Conservation (phyloP, 345 rosid genomes). For the Hibiscus mutabilis region DNA sequence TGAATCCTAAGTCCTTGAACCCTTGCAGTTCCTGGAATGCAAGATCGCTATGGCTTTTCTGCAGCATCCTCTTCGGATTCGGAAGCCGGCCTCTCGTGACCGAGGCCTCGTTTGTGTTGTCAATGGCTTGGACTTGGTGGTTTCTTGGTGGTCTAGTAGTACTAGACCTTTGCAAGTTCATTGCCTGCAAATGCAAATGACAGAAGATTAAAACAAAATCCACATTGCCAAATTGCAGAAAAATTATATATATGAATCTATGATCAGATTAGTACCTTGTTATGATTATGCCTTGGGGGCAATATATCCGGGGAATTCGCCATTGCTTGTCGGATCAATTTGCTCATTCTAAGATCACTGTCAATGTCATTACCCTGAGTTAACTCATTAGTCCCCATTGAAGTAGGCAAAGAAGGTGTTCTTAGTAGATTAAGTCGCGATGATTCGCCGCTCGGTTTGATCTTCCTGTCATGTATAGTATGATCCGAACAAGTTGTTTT, state of each 20-base stretch:
- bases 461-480: slow-evolving; percentile 11
- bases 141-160: slow-evolving; percentile 34
- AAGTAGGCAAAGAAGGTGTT: slow-evolving; percentile 44
- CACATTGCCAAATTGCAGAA: not conserved
- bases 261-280: slow-evolving; percentile 29
- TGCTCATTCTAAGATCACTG: slow-evolving; percentile 46
- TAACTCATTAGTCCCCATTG: slow-evolving; percentile 22
- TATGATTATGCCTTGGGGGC: slow-evolving; percentile 17
- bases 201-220: not conserved
- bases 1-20: slow-evolving; percentile 42
- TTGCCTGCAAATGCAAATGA: slow-evolving; percentile 16
- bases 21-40: slow-evolving; percentile 41
- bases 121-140: slow-evolving; percentile 14
- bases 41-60: slow-evolving; percentile 39
- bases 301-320: slow-evolving; percentile 20
- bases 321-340: slow-evolving; percentile 52
- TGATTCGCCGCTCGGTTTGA: slow-evolving; percentile 9
- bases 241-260: not conserved
- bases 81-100: slow-evolving; percentile 19
- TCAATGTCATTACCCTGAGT: slow-evolving; percentile 37
- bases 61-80: slow-evolving; percentile 18
- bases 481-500: not conserved
- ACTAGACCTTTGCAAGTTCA: slow-evolving; percentile 27
- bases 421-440: slow-evolving; percentile 23
- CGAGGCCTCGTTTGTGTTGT: not conserved